Evolutionary conservation across 2,329 filamentous ascomycete genomes (phyloP).

Genomic region (Sporothrix schenckii): DNA sequence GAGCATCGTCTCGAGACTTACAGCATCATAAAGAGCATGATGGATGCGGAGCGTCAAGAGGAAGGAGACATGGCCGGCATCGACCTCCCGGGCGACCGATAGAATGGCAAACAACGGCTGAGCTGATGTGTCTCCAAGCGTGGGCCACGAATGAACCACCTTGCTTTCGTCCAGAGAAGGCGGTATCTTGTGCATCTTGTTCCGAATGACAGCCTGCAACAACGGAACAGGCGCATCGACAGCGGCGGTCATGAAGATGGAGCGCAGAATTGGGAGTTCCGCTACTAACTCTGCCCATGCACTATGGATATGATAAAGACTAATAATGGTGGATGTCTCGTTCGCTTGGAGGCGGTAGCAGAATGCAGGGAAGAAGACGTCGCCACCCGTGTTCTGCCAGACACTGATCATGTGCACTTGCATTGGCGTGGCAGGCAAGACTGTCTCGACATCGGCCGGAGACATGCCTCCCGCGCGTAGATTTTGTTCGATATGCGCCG

Average conservation of each 20-base stretch:
- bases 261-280: slow-evolving; percentile 68
- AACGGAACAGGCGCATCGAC: slow-evolving; percentile 53
- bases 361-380: slow-evolving; percentile 75
- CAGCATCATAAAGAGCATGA: slow-evolving; percentile 85
- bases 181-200: slow-evolving; percentile 42
- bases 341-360: slow-evolving; percentile 55
- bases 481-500: slow-evolving; percentile 40
- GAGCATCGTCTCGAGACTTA: slow-evolving; percentile 71
- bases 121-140: background rate
- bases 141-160: slow-evolving; percentile 15
- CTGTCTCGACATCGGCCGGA: slow-evolving; percentile 52
- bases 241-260: slow-evolving; percentile 43
- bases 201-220: slow-evolving; percentile 61
- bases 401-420: slow-evolving; percentile 79
- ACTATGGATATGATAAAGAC: slow-evolving; percentile 47
- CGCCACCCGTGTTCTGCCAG: slow-evolving; percentile 70
- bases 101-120: slow-evolving; percentile 25
- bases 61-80: background rate
- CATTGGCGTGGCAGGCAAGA: slow-evolving; percentile 73
- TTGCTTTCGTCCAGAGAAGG: slow-evolving; percentile 23
- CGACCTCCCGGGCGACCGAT: background rate
- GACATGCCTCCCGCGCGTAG: slow-evolving; percentile 49
- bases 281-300: slow-evolving; percentile 66
- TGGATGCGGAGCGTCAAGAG: slow-evolving; percentile 66
- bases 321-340: slow-evolving; percentile 36